phyloP scores from a whole-genome alignment of 345 rosid genomes.

The Eucalyptus cloeziana region DNA sequence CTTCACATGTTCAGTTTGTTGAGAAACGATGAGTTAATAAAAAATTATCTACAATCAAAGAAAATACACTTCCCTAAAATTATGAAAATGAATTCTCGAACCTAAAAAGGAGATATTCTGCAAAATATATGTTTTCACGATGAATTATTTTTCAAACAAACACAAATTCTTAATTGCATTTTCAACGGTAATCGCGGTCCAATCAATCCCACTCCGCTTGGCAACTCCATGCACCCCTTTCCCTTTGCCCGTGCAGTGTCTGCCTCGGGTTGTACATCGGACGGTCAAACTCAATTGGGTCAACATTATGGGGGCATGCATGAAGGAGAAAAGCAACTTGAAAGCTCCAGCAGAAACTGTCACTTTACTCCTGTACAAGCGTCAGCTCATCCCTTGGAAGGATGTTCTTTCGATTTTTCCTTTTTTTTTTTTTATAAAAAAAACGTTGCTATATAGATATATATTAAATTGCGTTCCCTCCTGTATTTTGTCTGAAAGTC shows the following conservation, averaged over 20 bases:
- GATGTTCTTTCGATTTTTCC: not conserved
- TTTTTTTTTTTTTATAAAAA: not conserved
- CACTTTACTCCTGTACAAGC: not conserved
- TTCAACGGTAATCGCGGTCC: not conserved
- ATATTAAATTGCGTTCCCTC: not conserved
- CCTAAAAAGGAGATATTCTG: not conserved
- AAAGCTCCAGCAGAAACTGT: not conserved
- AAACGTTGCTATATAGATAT: not conserved
- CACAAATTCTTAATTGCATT: not conserved
- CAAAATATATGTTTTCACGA: not conserved
- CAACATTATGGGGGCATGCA: not conserved
- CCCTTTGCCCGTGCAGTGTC: not conserved
- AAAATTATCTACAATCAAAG: not conserved
- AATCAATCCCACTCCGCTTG: not conserved
- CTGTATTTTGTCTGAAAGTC: not conserved
- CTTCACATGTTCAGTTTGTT: accelerated
- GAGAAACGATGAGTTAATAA: accelerated
- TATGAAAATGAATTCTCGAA: not conserved
- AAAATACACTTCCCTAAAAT: accelerated
- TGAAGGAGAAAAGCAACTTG: not conserved
- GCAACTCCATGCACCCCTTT: not conserved
- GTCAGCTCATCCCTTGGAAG: not conserved
- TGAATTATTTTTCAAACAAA: not conserved
- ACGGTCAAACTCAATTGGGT: not conserved
- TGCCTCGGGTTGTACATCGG: not conserved